These are phyloP conservation scores for Mycena venus DNA, from an alignment of 768 basidiomycete genomes.

Conservation along the genomic window DNA sequence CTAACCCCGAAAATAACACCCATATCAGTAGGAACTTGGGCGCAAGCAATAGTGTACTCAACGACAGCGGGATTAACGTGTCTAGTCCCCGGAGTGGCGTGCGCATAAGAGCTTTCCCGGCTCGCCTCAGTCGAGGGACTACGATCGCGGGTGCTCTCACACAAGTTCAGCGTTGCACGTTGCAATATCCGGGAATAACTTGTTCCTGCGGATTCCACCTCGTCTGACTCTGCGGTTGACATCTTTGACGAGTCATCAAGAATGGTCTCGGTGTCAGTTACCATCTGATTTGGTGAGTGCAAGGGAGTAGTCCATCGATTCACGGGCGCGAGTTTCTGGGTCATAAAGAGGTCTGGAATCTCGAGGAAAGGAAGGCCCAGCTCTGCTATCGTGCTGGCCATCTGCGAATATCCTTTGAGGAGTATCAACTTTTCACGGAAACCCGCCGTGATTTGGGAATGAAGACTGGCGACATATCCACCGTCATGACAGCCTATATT, in stretches of 20 bases:
- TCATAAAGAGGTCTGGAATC: slow-evolving; percentile 72
- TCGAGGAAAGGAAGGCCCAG: slow-evolving; percentile 67
- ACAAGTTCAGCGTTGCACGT: slow-evolving; percentile 42
- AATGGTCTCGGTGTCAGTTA: slow-evolving; percentile 13
- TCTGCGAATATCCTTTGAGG: slow-evolving; percentile 72
- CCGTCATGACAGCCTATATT: slow-evolving; percentile 77
- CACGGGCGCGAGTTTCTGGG: slow-evolving; percentile 59
- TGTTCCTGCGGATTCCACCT: slow-evolving; percentile 40
- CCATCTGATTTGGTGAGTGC: slow-evolving; percentile 18
- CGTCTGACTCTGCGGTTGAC: slow-evolving; percentile 26
- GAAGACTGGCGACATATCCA: slow-evolving; percentile 75
- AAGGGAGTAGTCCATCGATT: slow-evolving; percentile 31
- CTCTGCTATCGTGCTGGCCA: slow-evolving; percentile 70
- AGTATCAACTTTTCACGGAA: slow-evolving; percentile 75
- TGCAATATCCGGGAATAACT: slow-evolving; percentile 63
- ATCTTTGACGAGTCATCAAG: slow-evolving; percentile 17
- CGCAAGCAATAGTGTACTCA: slow-evolving; percentile 41
- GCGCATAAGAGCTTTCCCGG: slow-evolving; percentile 47
- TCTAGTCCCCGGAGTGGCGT: slow-evolving; percentile 50
- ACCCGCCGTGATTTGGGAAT: slow-evolving; percentile 75
- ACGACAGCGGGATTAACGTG: slow-evolving; percentile 69
- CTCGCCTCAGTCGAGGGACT: slow-evolving; percentile 61
- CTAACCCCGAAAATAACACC: slow-evolving; percentile 43
- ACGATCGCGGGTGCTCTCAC: slow-evolving; percentile 59
- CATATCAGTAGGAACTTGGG: slow-evolving; percentile 37